A percentile compares a stretch with the other conserved stretches of the same genome.
phyloP scores from a whole-genome alignment of 1,139 yeast species.

The Scheffersomyces cryptocercus region DNA sequence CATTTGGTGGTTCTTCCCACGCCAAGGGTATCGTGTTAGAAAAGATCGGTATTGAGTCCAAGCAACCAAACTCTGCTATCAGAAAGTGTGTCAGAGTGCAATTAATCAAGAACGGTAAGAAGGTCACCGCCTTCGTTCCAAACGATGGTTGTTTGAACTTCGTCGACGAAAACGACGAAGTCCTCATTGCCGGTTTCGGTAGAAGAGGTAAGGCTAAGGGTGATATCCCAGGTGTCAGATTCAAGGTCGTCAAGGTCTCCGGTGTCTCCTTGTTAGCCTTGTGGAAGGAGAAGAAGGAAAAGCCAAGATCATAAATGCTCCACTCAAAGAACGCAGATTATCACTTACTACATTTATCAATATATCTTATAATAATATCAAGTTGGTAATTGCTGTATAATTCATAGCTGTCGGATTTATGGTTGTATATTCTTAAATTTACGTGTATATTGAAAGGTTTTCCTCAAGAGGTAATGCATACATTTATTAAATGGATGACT shows the following conservation, averaged over 20 bases:
- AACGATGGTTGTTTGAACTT: constrained; percentile 99
- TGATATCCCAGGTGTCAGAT: constrained; percentile 99
- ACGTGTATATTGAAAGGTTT: constrained; percentile 24
- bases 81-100: constrained; percentile 99
- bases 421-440: constrained; percentile 13
- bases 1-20: constrained; percentile 99
- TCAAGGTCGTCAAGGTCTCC: constrained; percentile 99
- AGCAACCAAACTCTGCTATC: constrained; percentile 99
- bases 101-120: constrained; percentile 99
- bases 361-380: not conserved
- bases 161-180: constrained; percentile 99
- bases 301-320: constrained; percentile 91
- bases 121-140: constrained; percentile 99
- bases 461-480: constrained; percentile 18
- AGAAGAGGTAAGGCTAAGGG: constrained; percentile 99
- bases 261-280: constrained; percentile 99
- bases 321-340: not conserved
- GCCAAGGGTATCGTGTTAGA: constrained; percentile 99
- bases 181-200: constrained; percentile 99
- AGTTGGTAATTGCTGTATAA: not conserved
- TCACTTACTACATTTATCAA: not conserved
- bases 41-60: constrained; percentile 99
- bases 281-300: constrained; percentile 99
- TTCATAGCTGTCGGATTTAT: constrained; percentile 1
- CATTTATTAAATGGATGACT: constrained; percentile 9